phyloP scores from a whole-genome alignment of 2,329 filamentous ascomycete species.

The Scedosporium boydii region DNA sequence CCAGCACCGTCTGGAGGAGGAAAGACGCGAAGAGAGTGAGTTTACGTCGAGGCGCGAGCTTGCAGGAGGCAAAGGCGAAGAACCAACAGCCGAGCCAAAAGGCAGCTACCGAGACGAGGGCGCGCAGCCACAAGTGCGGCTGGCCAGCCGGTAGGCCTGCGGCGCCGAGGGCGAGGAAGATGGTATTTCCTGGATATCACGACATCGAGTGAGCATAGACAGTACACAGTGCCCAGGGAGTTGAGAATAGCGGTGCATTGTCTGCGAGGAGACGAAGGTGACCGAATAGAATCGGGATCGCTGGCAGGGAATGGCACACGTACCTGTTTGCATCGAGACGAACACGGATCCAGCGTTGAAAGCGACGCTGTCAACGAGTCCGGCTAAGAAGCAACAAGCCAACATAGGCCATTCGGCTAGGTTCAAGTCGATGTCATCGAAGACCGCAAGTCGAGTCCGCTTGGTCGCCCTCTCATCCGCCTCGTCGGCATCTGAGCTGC shows the following conservation, averaged over 20 bases:
- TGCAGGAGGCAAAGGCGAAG: conserved; percentile 27
- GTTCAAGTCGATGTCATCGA: too few species aligned
- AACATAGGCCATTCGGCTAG: too few species aligned
- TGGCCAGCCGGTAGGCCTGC: conserved; percentile 39
- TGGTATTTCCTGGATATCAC: too few species aligned
- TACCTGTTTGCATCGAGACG: conserved; percentile 30
- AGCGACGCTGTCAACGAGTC: conserved; percentile 28
- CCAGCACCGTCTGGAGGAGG: conserved; percentile 37
- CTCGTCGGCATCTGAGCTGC: too few species aligned
- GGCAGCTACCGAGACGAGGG: conserved; percentile 39
- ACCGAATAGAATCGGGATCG: too few species aligned
- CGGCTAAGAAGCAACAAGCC: conserved; percentile 26
- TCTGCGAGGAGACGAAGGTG: too few species aligned
- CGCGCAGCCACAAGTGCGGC: conserved; percentile 38
- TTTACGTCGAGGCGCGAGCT: conserved; percentile 26
- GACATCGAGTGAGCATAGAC: too few species aligned
- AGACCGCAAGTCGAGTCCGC: too few species aligned
- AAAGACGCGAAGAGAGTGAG: conserved; percentile 38
- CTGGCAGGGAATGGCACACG: too few species aligned
- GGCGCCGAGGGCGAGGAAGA: conserved; percentile 52
- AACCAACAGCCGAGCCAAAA: conserved; percentile 44
- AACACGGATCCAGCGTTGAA: conserved; percentile 29
- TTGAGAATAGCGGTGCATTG: too few species aligned
- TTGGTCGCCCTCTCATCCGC: too few species aligned
- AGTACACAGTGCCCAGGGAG: too few species aligned